phyloP scores from a whole-genome alignment of 2,329 filamentous ascomycete species.

The Fonsecaea erecta region DNA sequence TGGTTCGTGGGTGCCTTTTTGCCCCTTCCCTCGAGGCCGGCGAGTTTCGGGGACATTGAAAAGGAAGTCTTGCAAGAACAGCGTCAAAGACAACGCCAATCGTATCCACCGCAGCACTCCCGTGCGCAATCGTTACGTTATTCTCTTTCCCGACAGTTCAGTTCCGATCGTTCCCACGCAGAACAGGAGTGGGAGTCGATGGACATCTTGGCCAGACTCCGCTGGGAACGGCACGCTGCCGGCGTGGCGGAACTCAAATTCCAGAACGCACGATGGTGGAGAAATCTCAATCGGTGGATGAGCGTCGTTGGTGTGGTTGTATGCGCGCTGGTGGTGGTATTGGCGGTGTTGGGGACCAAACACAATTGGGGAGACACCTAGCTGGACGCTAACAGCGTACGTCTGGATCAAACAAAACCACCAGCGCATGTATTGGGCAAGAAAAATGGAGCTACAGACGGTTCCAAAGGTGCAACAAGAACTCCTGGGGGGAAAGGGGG shows the following conservation, averaged over 20 bases:
- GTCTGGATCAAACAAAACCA: background rate
- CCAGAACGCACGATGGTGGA: constrained; percentile 68
- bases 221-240: constrained; percentile 43
- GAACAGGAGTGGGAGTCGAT: constrained; percentile 30
- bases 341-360: constrained; percentile 33
- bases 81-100: constrained; percentile 39
- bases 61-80: constrained; percentile 25
- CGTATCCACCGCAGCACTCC: constrained; percentile 6
- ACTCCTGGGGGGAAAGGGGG: background rate
- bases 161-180: constrained; percentile 1
- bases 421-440: background rate
- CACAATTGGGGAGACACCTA: constrained; percentile 17
- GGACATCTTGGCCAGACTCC: constrained; percentile 47
- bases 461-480: background rate
- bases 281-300: constrained; percentile 67
- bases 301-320: constrained; percentile 61
- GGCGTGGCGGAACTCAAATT: constrained; percentile 55
- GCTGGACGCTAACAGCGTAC: background rate
- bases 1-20: constrained; percentile 82
- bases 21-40: constrained; percentile 67
- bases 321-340: constrained; percentile 59
- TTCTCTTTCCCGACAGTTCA: background rate
- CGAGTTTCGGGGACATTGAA: constrained; percentile 55
- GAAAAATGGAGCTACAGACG: background rate
- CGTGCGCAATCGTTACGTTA: background rate